These are phyloP conservation scores for Yarrowia galli DNA, from an alignment of 1,139 yeast genomes.

Conservation along the genomic window DNA sequence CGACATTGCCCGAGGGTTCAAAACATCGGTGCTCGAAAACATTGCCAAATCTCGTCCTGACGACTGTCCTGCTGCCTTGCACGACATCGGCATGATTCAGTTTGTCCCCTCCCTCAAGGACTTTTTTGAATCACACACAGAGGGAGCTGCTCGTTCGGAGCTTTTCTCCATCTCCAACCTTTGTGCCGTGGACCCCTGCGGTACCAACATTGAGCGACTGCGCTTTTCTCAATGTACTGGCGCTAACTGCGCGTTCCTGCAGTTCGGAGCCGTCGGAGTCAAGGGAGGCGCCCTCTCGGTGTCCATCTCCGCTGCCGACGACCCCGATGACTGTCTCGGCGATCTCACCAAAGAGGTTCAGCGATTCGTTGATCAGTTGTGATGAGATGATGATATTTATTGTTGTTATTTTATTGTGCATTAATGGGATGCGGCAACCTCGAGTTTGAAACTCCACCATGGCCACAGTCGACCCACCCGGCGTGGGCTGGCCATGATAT, in stretches of 20 bases:
- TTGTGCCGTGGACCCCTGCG: slow-evolving; percentile 25
- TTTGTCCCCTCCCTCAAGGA: slow-evolving; percentile 24
- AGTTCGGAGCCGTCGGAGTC: slow-evolving; percentile 35
- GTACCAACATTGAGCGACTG: slow-evolving; percentile 16
- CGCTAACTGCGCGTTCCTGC: slow-evolving; percentile 32
- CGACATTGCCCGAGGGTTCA: slow-evolving; percentile 23
- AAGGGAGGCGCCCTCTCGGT: slow-evolving; percentile 16
- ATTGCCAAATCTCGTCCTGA: slow-evolving; percentile 18
- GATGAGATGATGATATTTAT: slow-evolving; percentile 23
- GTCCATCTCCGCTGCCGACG: slow-evolving; percentile 23
- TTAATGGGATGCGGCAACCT: slow-evolving; percentile 11
- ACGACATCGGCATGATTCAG: slow-evolving; percentile 32
- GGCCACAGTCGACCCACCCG: neutral
- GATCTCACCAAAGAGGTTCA: slow-evolving; percentile 26
- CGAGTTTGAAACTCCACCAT: slow-evolving; percentile 28
- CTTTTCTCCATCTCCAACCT: slow-evolving; percentile 28
- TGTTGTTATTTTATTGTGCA: slow-evolving; percentile 4
- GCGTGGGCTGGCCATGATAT: slow-evolving; percentile 20
- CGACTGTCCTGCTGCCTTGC: slow-evolving; percentile 31
- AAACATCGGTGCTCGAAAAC: slow-evolving; percentile 13
- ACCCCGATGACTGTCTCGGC: slow-evolving; percentile 34
- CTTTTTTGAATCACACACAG: slow-evolving; percentile 31
- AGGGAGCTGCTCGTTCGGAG: slow-evolving; percentile 33
- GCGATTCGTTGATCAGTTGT: slow-evolving; percentile 22
- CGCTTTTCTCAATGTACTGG: slow-evolving; percentile 37